These are phyloP conservation scores for Neonectria faginata DNA, from an alignment of 2,329 filamentous ascomycete genomes.

Conservation along the genomic window DNA sequence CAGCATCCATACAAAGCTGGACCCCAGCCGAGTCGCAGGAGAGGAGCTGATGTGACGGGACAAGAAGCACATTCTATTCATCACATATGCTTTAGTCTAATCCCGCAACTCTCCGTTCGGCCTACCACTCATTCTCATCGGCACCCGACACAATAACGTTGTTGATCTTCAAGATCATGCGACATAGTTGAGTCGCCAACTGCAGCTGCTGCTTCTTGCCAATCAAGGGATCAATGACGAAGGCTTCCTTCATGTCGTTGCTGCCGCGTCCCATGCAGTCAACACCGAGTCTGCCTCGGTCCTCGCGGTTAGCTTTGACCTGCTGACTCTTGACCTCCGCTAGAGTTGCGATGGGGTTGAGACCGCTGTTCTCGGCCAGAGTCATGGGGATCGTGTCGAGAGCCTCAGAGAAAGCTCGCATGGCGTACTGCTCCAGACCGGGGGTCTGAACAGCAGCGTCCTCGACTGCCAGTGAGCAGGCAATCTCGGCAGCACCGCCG, in stretches of 20 bases:
- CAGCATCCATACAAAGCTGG: not conserved
- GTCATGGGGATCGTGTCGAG: conserved; percentile 95
- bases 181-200: conserved; percentile 95
- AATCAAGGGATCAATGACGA: conserved; percentile 98
- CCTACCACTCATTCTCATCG: conserved; percentile 88
- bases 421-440: conserved; percentile 98
- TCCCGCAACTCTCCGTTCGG: conserved; percentile 39
- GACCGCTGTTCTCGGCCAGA: conserved; percentile 94
- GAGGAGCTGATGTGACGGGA: conserved; percentile 3
- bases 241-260: conserved; percentile 98
- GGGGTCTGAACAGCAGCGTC: conserved; percentile 94
- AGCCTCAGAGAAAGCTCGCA: conserved; percentile 97
- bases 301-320: conserved; percentile 73
- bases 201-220: conserved; percentile 98
- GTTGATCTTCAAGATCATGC: conserved; percentile 98
- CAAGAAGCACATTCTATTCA: conserved; percentile 35
- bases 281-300: conserved; percentile 79
- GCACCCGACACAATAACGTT: conserved; percentile 93
- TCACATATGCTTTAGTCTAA: conserved; percentile 44
- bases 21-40: not conserved
- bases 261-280: conserved; percentile 97
- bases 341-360: conserved; percentile 95
- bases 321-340: conserved; percentile 97
- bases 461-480: conserved; percentile 95
- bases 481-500: conserved; percentile 95